These are phyloP conservation scores for Fonsecaea pugnacius DNA, from an alignment of 2,329 filamentous ascomycete genomes.

Conservation along the genomic window DNA sequence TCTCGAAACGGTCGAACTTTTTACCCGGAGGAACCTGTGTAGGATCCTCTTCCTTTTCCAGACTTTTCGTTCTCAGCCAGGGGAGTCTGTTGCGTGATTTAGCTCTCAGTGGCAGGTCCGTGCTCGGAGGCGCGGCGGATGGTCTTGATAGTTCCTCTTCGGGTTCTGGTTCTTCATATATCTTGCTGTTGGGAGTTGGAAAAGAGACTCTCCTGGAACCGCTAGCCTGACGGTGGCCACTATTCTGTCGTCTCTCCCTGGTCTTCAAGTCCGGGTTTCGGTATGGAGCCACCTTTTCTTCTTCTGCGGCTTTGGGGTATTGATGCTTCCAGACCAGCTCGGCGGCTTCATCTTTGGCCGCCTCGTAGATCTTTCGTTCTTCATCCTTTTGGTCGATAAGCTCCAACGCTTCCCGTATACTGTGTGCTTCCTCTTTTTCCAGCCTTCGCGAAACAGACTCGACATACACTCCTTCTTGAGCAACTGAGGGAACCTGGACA, in stretches of 20 bases:
- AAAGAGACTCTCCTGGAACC: conserved; percentile 57
- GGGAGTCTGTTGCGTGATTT: conserved; percentile 68
- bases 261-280: conserved; percentile 48
- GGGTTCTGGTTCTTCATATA: conserved; percentile 84
- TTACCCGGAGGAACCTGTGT: conserved; percentile 45
- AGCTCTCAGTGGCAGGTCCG: conserved; percentile 57
- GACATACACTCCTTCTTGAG: conserved; percentile 54
- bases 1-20: conserved; percentile 66
- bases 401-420: conserved; percentile 61
- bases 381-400: conserved; percentile 64
- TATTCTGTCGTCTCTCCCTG: conserved; percentile 28
- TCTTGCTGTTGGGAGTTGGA: conserved; percentile 64
- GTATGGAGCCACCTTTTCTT: conserved; percentile 55
- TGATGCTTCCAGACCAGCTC: conserved; percentile 68
- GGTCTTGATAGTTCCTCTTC: conserved; percentile 14
- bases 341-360: conserved; percentile 66
- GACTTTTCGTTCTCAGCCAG: conserved; percentile 46
- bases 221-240: conserved; percentile 42
- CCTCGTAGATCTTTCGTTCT: conserved; percentile 55
- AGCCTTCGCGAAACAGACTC: conserved; percentile 60
- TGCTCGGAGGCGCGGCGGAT: conserved; percentile 31
- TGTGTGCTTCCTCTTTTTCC: conserved; percentile 63
- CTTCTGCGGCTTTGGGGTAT: conserved; percentile 56
- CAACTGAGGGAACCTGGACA: conserved; percentile 39
- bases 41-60: conserved; percentile 44